A percentile compares a stretch with the other conserved stretches of the same genome.
These are phyloP conservation scores for Didymella lethalis DNA, from an alignment of 2,329 filamentous ascomycete species.

Conservation along the genomic window DNA sequence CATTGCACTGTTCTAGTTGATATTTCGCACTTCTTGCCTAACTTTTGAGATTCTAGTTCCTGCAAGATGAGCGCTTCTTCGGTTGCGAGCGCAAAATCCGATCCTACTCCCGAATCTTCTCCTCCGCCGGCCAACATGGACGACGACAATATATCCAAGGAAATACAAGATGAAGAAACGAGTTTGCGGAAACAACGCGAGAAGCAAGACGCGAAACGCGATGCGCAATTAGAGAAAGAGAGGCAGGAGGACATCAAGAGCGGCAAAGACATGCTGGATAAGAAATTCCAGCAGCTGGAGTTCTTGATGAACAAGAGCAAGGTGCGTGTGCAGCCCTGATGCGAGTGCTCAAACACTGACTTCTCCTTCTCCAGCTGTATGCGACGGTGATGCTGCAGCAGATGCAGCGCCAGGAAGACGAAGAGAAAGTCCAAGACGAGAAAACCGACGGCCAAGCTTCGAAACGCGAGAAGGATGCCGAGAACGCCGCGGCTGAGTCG, in stretches of 20 bases:
- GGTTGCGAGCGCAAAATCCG: slow-evolving; percentile 29
- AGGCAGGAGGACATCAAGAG: slow-evolving; percentile 57
- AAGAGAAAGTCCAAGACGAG: slow-evolving; percentile 56
- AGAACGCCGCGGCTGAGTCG: slow-evolving; percentile 55
- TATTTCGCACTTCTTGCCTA: not conserved
- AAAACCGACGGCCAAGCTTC: slow-evolving; percentile 55
- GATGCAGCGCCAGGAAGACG: slow-evolving; percentile 61
- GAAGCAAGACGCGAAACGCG: slow-evolving; percentile 56
- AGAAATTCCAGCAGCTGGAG: slow-evolving; percentile 61
- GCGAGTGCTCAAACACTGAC: slow-evolving; percentile 12
- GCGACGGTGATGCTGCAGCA: slow-evolving; percentile 61
- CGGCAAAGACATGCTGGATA: slow-evolving; percentile 56
- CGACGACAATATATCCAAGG: slow-evolving; percentile 43
- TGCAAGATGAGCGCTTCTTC: slow-evolving; percentile 39
- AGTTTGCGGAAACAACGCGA: slow-evolving; percentile 54
- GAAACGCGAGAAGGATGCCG: slow-evolving; percentile 58
- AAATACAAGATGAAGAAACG: slow-evolving; percentile 57
- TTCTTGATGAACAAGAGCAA: slow-evolving; percentile 62
- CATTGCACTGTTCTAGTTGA: not conserved
- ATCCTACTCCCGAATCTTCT: slow-evolving; percentile 47
- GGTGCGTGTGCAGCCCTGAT: slow-evolving; percentile 24
- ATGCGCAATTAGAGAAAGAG: slow-evolving; percentile 54
- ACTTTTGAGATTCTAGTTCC: not conserved
- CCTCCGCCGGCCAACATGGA: slow-evolving; percentile 44
- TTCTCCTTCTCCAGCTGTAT: slow-evolving; percentile 48